Evolutionary conservation across 2,329 filamentous ascomycete genomes (phyloP), one percentile per base, ranked within the genome.

Genomic region (Sarocladium brachiariae): DNA sequence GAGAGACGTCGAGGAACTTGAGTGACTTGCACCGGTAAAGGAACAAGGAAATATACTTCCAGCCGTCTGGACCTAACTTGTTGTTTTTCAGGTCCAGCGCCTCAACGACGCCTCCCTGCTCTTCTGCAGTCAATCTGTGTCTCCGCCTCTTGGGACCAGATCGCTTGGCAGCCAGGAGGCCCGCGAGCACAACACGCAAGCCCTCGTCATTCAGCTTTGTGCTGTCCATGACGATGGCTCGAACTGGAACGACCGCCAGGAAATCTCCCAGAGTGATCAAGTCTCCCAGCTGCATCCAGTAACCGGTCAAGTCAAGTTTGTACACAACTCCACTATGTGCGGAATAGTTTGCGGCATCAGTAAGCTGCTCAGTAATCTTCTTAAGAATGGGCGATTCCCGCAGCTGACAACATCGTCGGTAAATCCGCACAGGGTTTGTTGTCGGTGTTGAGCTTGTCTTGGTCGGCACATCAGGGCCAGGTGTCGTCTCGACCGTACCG

Each of bases 301-400:
- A 95, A 14, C 87, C 87, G 1, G 86, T 90, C 19, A 97, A 74
- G 63, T 97, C 88, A 8, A 99, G 72, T 63, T 84, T 88, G 50
- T 83, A 81, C 1, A 97, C 86, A 13, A 89, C 78, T n/a, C 91
- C 90, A 1, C 83, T 80, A 38, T 83, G 75, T 2, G 78, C 67
- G 9, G 83, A 75, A 25, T 76, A 80, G 47, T 86, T 86, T n/a
- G 79, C 76, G 1, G 84, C 77, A 33, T 84, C 81, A 33, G 80
- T 81, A 4, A 99, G 84, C 65, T 96, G 90, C 60, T 95, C 89
- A 0, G 89, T 92, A 43, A 99, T 86, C 61, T 88, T 89, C 66
- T 95, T 95, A 18, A 97, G 72, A 49, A 96, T 91, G 0, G 90
- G 89, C 0, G 90, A 95, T 68, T 97, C 93, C 52, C 93, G 81